Base-by-base conservation (phyloP, 176 grass and related monocot species). In the Neostapfia colusana region DNA sequence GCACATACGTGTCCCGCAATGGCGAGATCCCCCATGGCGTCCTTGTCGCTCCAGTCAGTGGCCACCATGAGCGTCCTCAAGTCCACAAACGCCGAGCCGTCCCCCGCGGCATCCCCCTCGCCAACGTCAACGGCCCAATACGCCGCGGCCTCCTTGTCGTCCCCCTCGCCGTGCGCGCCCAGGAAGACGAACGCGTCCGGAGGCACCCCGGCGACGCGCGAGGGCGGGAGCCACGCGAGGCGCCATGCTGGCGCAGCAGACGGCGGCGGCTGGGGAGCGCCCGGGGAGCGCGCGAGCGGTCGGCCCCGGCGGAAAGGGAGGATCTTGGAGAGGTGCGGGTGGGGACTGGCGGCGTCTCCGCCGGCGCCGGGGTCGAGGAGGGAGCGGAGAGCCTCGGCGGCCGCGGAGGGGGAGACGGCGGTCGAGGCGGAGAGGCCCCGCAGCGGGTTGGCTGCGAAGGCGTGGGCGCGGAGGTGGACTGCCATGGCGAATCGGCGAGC, bases 31-130 rank as follows among this genome's bases (percentile, higher is more conserved):
- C 82, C 82, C 95, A 94, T 92, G 44, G 76, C 69, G 34, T 86
- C 73, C 26, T 49, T 74, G 63, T 98, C 91, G 39, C 79, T 73
- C 91, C 91, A 98, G 80, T 98, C 86, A 2, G 95, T 88, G 38
- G 95, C 91, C 35, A 98, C 82, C 95, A 98, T 98, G 79, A 94
- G 73, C 81, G 89, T 94, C 80, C 95, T 86, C 82, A 92, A 57
- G 15, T 98, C 95, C 11, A 94, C 87, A 46, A 94, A 98, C 26
- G 82, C 81, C 68, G 73, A 88, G 8, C 70, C 93, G 36, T 91
- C 65, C 38, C 82, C 88, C 15, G 63, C 91, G 38, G 31, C 31
- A 31, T 31, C 31, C 31, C 1, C 31, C 31, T 86, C 81, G 68
- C 81, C 79, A 14, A 94, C 59, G 44, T 98, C 95, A 23, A 93